A percentile compares a stretch with the other conserved stretches of the same genome.
These are phyloP conservation scores for Fusarium clavum DNA, from an alignment of 2,329 filamentous ascomycete genomes.

Conservation along the genomic window DNA sequence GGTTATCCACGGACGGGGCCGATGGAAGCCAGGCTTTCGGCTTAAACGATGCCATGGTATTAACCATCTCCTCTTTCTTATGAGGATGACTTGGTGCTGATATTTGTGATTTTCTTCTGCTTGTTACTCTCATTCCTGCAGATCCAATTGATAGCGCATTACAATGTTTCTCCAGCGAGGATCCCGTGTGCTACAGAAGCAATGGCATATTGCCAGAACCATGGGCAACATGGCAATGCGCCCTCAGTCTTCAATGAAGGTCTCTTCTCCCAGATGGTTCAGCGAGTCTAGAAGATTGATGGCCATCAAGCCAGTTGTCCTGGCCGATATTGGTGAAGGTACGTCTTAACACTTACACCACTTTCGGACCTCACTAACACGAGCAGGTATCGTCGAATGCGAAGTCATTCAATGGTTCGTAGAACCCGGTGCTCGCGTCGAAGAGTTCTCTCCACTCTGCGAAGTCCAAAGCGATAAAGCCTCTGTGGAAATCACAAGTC, in stretches of 20 bases:
- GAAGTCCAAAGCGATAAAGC: slow-evolving; percentile 99
- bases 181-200: slow-evolving; percentile 62
- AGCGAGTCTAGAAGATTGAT: slow-evolving; percentile 62
- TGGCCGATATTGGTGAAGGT: slow-evolving; percentile 91
- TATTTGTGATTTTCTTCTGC: slow-evolving; percentile 21
- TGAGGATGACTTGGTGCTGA: slow-evolving; percentile 24
- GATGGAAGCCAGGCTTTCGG: slow-evolving; percentile 51
- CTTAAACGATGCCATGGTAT: slow-evolving; percentile 39
- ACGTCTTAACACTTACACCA: slow-evolving; percentile 34
- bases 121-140: slow-evolving; percentile 34
- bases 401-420: slow-evolving; percentile 99
- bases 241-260: slow-evolving; percentile 45
- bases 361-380: slow-evolving; percentile 24
- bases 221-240: slow-evolving; percentile 52
- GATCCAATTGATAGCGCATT: slow-evolving; percentile 20
- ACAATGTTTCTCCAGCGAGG: slow-evolving; percentile 67
- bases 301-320: slow-evolving; percentile 80
- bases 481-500: slow-evolving; percentile 89
- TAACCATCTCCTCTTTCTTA: slow-evolving; percentile 39
- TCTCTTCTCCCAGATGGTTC: slow-evolving; percentile 58
- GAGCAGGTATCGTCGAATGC: slow-evolving; percentile 91
- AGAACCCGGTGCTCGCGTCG: slow-evolving; percentile 91
- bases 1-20: slow-evolving; percentile 54
- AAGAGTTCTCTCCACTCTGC: slow-evolving; percentile 97
- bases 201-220: slow-evolving; percentile 61